These are phyloP conservation scores for Carex pumila DNA, from an alignment of 176 grass and related monocot genomes.

Conservation along the genomic window DNA sequence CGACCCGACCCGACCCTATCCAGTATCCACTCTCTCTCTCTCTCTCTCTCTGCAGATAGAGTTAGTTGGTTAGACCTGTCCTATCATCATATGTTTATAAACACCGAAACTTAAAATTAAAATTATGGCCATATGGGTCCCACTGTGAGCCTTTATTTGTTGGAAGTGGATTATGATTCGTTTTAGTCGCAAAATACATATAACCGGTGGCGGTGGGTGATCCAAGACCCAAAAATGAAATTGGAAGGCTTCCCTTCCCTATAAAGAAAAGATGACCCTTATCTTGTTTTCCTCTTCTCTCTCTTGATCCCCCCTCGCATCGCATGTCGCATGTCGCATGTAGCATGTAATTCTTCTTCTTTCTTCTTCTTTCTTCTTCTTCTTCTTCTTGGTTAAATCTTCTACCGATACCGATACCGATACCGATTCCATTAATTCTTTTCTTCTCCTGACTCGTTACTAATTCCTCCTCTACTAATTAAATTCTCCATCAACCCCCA, in stretches of 20 bases:
- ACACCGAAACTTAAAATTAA: background rate
- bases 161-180: background rate
- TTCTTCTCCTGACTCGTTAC: background rate
- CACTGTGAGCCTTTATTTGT: background rate
- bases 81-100: background rate
- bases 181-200: background rate
- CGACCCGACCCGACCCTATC: no score
- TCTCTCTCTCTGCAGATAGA: background rate
- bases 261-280: conserved; percentile 10
- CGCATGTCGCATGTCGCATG: no score
- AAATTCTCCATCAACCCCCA: background rate
- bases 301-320: background rate
- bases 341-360: background rate
- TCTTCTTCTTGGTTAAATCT: no score
- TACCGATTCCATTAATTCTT: background rate
- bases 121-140: background rate
- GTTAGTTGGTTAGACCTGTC: background rate
- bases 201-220: background rate
- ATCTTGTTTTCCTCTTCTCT: background rate
- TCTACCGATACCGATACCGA: background rate
- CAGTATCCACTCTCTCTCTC: no score
- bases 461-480: background rate
- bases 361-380: no score
- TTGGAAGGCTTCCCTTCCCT: background rate
- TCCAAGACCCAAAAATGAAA: background rate